A percentile compares a stretch with the other conserved stretches of the same genome.
Conservation (phyloP, 177 flowering plant genomes). For the Vitis hybrid region DNA sequence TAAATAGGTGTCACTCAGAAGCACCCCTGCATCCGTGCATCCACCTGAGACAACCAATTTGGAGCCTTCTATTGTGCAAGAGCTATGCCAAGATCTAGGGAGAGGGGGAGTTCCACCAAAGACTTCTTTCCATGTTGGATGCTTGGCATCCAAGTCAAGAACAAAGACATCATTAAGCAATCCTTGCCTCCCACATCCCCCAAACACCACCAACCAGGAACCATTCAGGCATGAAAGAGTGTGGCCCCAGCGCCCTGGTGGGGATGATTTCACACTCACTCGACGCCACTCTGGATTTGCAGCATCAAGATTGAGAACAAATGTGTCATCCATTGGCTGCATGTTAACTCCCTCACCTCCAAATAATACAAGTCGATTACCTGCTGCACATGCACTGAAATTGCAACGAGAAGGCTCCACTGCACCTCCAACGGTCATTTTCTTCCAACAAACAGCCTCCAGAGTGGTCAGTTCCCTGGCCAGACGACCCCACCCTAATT, state of each 20-base stretch:
- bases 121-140: slow-evolving; percentile 85
- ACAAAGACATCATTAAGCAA: slow-evolving; percentile 82
- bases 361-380: slow-evolving; percentile 74
- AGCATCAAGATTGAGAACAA: slow-evolving; percentile 75
- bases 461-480: slow-evolving; percentile 82
- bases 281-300: slow-evolving; percentile 69
- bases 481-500: slow-evolving; percentile 76
- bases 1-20: slow-evolving; percentile 66
- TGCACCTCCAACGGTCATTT: slow-evolving; percentile 69
- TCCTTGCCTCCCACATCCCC: slow-evolving; percentile 83
- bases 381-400: slow-evolving; percentile 85
- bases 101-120: slow-evolving; percentile 67
- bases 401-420: slow-evolving; percentile 87
- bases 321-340: slow-evolving; percentile 94
- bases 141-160: slow-evolving; percentile 80
- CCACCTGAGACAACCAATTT: slow-evolving; percentile 86
- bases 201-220: slow-evolving; percentile 80
- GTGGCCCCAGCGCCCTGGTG: slow-evolving; percentile 95
- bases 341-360: slow-evolving; percentile 89
- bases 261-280: slow-evolving; percentile 69
- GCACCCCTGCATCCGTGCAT: slow-evolving; percentile 82
- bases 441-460: slow-evolving; percentile 77
- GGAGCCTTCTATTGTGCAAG: slow-evolving; percentile 79
- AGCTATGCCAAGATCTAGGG: slow-evolving; percentile 91
- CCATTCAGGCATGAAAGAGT: slow-evolving; percentile 74